phyloP scores from a whole-genome alignment of 2,329 filamentous ascomycete species.

The Plenodomus biglobosus region DNA sequence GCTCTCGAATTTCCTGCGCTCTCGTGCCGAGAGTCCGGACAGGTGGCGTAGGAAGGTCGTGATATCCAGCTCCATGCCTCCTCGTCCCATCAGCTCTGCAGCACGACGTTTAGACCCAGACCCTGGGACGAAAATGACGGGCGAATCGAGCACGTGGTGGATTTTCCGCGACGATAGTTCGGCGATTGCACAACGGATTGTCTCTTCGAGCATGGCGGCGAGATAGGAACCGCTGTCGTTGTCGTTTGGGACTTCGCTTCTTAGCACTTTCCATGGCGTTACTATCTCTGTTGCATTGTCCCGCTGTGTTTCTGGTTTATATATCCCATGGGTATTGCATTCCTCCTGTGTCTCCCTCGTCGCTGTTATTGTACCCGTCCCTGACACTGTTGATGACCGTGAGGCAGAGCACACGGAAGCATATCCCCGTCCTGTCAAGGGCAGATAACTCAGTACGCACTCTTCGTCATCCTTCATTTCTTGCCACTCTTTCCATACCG shows the following conservation, averaged over 20 bases:
- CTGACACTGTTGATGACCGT: background rate
- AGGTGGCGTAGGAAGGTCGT: background rate
- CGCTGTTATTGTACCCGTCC: too few relatives aligned
- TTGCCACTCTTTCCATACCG: background rate
- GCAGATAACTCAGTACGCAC: background rate
- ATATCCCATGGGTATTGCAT: too few relatives aligned
- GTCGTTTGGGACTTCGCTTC: background rate
- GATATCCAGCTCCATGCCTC: background rate
- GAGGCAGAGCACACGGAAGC: background rate
- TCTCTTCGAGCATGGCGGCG: background rate
- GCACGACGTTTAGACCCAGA: background rate
- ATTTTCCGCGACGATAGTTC: background rate
- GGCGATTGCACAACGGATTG: background rate
- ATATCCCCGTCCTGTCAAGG: background rate
- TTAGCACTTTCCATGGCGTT: background rate
- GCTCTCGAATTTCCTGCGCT: background rate
- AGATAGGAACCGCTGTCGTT: background rate
- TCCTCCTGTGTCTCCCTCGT: too few relatives aligned
- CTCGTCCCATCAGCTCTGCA: background rate
- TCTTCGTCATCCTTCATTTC: background rate
- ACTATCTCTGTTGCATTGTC: background rate
- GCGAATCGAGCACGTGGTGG: background rate
- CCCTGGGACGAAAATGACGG: background rate
- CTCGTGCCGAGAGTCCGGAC: background rate
- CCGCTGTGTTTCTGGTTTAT: too few relatives aligned